Percentiles rank a stretch among this genome's conserved stretches.
These are phyloP conservation scores for Herpetospermum pedunculosum DNA, from an alignment of 306 rosid species.

Conservation along the genomic window DNA sequence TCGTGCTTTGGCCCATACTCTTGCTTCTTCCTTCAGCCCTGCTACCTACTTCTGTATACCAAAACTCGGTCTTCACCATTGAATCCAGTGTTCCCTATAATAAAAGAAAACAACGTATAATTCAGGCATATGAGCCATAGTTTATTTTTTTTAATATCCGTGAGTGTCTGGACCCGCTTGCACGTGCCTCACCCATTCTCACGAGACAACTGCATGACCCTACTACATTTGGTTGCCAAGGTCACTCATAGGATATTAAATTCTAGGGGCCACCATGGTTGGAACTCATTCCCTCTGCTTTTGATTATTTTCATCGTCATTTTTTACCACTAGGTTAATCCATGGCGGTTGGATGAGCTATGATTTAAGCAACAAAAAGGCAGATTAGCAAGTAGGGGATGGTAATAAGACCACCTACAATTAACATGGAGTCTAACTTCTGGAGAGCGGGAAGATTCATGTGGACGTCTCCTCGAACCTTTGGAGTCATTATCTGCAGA, in stretches of 20 bases:
- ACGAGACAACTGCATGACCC: too few species aligned
- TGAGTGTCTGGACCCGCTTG: too few species aligned
- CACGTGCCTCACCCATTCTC: too few species aligned
- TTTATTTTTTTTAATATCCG: too few species aligned
- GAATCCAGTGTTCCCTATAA: constrained; percentile 75
- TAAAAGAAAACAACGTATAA: background rate
- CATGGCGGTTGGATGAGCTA: too few species aligned
- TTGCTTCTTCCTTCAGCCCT: constrained; percentile 51
- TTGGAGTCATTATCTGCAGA: constrained; percentile 83
- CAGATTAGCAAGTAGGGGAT: background rate
- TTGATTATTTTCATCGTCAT: too few species aligned
- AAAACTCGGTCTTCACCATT: constrained; percentile 73
- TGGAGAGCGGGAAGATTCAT: constrained; percentile 93
- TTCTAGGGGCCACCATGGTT: too few species aligned
- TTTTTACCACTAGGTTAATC: too few species aligned
- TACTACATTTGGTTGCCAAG: too few species aligned
- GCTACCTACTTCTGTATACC: constrained; percentile 89
- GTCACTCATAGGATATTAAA: too few species aligned
- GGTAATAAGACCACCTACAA: constrained; percentile 43
- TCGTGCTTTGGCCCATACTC: constrained; percentile 33
- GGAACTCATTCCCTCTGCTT: too few species aligned
- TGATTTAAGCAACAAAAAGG: background rate
- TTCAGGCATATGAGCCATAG: background rate
- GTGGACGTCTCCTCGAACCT: constrained; percentile 81
- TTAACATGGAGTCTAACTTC: constrained; percentile 91